Evolutionary conservation across 495 filamentous ascomycete genomes (phyloP).

Genomic region (Aspergillus sclerotiicarbonarius): DNA sequence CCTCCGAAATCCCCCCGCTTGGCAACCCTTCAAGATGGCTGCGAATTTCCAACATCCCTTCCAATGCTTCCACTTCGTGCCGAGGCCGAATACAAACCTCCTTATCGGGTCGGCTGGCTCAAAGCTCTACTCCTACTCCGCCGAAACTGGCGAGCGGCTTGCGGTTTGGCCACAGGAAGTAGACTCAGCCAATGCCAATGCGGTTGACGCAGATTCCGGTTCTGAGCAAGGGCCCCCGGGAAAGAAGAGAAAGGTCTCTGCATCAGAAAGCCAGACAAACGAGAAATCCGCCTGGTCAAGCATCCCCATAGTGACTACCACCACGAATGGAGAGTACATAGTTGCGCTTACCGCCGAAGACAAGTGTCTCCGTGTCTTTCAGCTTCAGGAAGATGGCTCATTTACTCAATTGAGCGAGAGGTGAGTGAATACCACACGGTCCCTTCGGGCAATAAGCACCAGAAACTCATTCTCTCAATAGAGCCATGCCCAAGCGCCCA

Average conservation of each 20-base stretch:
- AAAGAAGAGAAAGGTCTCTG: constrained; percentile 52
- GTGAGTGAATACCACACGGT: constrained; percentile 38
- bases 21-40: constrained; percentile 17
- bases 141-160: constrained; percentile 40
- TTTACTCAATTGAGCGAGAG: constrained; percentile 70
- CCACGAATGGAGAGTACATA: constrained; percentile 61
- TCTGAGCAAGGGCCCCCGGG: constrained; percentile 42
- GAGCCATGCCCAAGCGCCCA: constrained; percentile 85
- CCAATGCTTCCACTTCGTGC: constrained; percentile 50
- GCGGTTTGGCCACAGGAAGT: constrained; percentile 50
- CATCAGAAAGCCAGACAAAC: constrained; percentile 21
- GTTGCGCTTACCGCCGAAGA: constrained; percentile 83
- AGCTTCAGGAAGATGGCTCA: constrained; percentile 56
- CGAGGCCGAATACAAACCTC: constrained; percentile 31
- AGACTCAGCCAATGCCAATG: constrained; percentile 12
- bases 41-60: constrained; percentile 49
- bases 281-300: constrained; percentile 39
- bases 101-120: constrained; percentile 57
- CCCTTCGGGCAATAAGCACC: background rate
- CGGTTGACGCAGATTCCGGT: constrained; percentile 18
- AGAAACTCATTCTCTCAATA: constrained; percentile 33
- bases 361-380: constrained; percentile 83
- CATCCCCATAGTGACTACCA: constrained; percentile 56
- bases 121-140: constrained; percentile 51
- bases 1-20: background rate